These are phyloP conservation scores for Aristolochia fimbriata DNA, from an alignment of 164 flowering plant genomes.

Conservation along the genomic window DNA sequence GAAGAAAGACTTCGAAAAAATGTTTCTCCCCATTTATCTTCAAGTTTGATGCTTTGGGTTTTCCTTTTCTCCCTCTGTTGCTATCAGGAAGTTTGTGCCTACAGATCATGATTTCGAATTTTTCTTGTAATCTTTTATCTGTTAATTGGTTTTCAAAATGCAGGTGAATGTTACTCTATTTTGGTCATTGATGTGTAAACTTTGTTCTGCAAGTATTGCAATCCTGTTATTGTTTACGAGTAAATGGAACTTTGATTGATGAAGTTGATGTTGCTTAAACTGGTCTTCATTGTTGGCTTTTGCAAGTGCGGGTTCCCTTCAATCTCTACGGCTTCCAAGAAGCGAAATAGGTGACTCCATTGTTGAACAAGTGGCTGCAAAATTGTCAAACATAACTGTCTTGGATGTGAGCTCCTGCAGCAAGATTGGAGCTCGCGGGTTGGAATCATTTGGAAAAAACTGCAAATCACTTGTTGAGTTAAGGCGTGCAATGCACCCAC, in stretches of 20 bases:
- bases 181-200: no score
- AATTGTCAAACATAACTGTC: constrained; percentile 34
- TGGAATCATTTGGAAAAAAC: constrained; percentile 53
- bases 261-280: not conserved
- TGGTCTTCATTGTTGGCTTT: constrained; percentile 8
- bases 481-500: constrained; percentile 56
- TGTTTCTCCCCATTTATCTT: not conserved
- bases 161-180: no score
- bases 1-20: not conserved
- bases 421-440: constrained; percentile 34
- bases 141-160: no score
- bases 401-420: constrained; percentile 56
- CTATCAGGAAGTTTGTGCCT: no score
- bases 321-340: constrained; percentile 41
- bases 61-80: not conserved
- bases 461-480: constrained; percentile 42
- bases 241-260: no score
- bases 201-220: no score
- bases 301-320: constrained; percentile 54
- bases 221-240: no score
- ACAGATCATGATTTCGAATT: no score
- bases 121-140: no score
- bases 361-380: constrained; percentile 41
- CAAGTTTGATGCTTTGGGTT: not conserved
- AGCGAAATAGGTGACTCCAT: constrained; percentile 46